Percentiles rank a stretch among this genome's conserved stretches.
phyloP scores from a whole-genome alignment of 495 filamentous ascomycete species.

The Sabuloglossum arenarium region DNA sequence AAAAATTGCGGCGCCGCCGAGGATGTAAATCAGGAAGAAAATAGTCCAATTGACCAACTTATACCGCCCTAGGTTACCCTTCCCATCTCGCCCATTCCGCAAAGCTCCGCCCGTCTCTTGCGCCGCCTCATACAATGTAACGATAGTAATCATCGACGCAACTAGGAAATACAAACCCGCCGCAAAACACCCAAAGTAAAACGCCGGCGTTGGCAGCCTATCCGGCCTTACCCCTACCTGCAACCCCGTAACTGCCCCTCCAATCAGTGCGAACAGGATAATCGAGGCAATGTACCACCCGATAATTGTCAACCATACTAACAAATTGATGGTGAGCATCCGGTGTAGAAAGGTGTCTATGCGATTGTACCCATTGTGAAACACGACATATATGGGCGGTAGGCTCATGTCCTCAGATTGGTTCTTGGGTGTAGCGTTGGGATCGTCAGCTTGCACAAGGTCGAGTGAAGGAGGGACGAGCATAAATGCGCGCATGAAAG shows the following conservation, averaged over 20 bases:
- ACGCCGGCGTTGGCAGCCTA: constrained; percentile 42
- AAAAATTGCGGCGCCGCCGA: constrained; percentile 52
- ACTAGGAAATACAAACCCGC: constrained; percentile 58
- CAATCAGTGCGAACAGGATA: constrained; percentile 37
- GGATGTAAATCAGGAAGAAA: constrained; percentile 50
- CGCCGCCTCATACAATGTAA: constrained; percentile 42
- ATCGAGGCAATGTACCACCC: constrained; percentile 49
- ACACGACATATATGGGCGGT: too few species aligned
- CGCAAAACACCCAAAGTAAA: constrained; percentile 62
- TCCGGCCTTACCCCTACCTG: not conserved
- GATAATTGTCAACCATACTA: constrained; percentile 33
- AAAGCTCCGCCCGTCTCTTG: constrained; percentile 28
- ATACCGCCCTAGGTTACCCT: constrained; percentile 39
- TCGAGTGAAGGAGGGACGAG: not conserved
- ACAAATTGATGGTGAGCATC: not conserved
- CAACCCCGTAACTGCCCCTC: constrained; percentile 31
- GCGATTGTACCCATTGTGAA: not conserved
- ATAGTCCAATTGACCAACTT: constrained; percentile 82
- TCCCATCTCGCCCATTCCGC: too few species aligned
- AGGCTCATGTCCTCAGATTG: not conserved
- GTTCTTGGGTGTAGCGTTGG: not conserved
- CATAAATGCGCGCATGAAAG: constrained; percentile 32
- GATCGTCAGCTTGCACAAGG: not conserved
- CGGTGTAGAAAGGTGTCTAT: not conserved
- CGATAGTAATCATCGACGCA: constrained; percentile 47